Percentiles rank a stretch among this genome's conserved stretches.
These are phyloP conservation scores for Tulasnella calospora DNA, from an alignment of 768 basidiomycete species.

Conservation along the genomic window DNA sequence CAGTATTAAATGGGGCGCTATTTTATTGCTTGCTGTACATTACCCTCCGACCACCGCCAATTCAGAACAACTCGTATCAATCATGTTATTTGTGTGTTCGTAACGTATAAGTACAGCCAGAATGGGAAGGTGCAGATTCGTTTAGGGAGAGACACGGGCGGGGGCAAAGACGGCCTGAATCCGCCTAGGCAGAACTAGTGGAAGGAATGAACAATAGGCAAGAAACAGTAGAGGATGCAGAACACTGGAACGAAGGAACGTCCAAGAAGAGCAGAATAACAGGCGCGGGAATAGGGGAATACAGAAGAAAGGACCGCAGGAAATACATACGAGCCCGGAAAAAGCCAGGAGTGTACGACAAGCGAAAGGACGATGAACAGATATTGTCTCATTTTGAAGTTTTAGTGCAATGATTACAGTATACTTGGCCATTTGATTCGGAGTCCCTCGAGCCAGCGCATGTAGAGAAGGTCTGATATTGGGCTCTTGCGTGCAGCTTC, in stretches of 20 bases:
- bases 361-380: background rate
- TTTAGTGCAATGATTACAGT: background rate
- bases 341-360: background rate
- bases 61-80: slow-evolving; percentile 8
- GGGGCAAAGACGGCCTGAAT: background rate
- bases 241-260: background rate
- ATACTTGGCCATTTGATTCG: slow-evolving; percentile 76
- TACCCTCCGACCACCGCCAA: background rate
- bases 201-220: background rate
- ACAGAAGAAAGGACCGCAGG: background rate
- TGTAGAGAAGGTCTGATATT: slow-evolving; percentile 92
- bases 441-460: slow-evolving; percentile 92
- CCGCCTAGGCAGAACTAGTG: background rate
- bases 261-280: background rate
- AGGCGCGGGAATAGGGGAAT: background rate
- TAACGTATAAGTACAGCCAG: background rate
- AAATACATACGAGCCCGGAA: background rate
- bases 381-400: background rate
- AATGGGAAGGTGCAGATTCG: background rate
- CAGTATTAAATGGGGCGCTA: slow-evolving; percentile 51
- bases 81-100: slow-evolving; percentile 8
- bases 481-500: slow-evolving; percentile 45
- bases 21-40: background rate
- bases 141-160: background rate
- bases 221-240: background rate